Base-by-base conservation (phyloP, 306 rosid genomes). In the Lotus japonicus region DNA sequence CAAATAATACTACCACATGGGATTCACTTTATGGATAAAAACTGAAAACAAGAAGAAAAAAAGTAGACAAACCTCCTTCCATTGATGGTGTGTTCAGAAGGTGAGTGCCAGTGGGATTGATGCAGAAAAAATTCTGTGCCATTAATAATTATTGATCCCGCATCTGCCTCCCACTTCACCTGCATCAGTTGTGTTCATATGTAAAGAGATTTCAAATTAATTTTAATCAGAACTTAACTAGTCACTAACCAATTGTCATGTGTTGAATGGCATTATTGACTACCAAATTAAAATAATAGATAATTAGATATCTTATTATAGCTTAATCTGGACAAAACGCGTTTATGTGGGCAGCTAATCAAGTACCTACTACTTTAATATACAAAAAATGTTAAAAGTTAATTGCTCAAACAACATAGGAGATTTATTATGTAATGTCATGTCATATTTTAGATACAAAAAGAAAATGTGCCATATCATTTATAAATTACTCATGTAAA, bases 21-120 rank as follows among this genome's bases (percentile, higher is more conserved):
- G 23, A 21, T 21, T 21, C 23, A 21, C 31, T 26, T 3, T 26
- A 21, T 21, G 31, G 4, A 26, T 26, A 26, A 26, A 26, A 26
- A 26, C 4, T 26, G 4, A 3, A 26, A 26, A 3, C 4, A 26
- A 26, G 31, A 3, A 3, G 5, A 31, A 31, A 31, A 31, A 31
- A 31, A 5, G 36, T 5, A 31, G 21, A 61, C 49, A 62, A 49
- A 83, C 96, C 85, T 86, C 11, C 61, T 74, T 56, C 92, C 91
- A 48, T 91, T 83, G 66, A 91, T 58, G 65, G 95, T 28, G 16
- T 91, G 97, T 64, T 91, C 96, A 0, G 97, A 84, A 60, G 95
- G 96, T 8, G 90, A 75, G 66, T 91, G 97, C 92, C 96, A 91
- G 31, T 91, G 97, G 15, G 83, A 45, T 67, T 86, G 95, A 7